Percentiles rank a stretch among this genome's conserved stretches.
Conservation (phyloP, 2,329 filamentous ascomycete species). For the Pestalotiopsis fici region DNA sequence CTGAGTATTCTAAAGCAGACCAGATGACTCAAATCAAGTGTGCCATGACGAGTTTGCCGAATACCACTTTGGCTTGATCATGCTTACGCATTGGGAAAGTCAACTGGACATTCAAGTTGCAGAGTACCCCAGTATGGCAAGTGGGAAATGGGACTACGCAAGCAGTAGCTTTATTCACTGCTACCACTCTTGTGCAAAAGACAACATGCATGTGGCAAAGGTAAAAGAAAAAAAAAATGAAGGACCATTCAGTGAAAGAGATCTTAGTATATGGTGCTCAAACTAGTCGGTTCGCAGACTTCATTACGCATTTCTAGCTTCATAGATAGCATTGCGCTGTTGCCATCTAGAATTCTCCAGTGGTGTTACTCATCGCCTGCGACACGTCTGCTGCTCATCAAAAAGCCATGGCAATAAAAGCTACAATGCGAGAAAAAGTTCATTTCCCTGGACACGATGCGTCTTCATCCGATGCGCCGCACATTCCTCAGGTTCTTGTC, state of each 20-base stretch:
- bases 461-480: background rate
- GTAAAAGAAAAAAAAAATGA: too few relatives aligned
- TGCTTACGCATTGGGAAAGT: background rate
- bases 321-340: background rate
- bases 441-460: accelerated
- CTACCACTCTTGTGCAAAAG: background rate
- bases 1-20: too few relatives aligned
- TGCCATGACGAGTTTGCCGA: background rate
- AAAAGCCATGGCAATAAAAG: background rate
- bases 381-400: background rate
- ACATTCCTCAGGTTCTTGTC: background rate
- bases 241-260: background rate
- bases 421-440: background rate
- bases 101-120: background rate
- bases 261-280: too few relatives aligned
- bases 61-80: background rate
- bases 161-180: background rate
- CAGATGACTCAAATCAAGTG: background rate
- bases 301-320: too few relatives aligned
- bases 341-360: too few relatives aligned
- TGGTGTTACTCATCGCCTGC: background rate
- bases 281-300: too few relatives aligned
- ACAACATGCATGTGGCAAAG: background rate
- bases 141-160: background rate
- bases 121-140: background rate